phyloP scores from a whole-genome alignment of 768 basidiomycete genomes.

The Austroboletus eburneus region DNA sequence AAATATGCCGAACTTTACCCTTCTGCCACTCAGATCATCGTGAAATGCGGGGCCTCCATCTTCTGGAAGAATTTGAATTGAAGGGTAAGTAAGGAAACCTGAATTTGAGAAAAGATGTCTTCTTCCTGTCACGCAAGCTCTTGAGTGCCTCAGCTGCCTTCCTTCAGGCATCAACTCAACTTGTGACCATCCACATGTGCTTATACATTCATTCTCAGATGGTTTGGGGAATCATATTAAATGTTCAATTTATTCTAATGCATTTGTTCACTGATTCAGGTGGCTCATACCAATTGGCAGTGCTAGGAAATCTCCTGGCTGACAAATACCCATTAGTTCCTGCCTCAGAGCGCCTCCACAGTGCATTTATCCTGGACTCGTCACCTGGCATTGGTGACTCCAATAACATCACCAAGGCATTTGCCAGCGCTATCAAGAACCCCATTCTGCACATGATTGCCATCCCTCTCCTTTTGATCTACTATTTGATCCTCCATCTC shows the following conservation, averaged over 20 bases:
- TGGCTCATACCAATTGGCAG: conserved; percentile 18
- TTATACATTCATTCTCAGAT: conserved; percentile 30
- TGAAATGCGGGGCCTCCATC: conserved; percentile 20
- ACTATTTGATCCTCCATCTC: conserved; percentile 3
- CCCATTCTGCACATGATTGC: conserved; percentile 7
- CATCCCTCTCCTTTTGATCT: not conserved
- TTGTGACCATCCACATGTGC: conserved; percentile 15
- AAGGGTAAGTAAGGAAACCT: conserved; percentile 10
- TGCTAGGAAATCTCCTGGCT: conserved; percentile 16
- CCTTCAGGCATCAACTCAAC: not conserved
- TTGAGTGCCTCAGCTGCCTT: conserved; percentile 23
- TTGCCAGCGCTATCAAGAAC: conserved; percentile 20
- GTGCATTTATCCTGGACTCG: conserved; percentile 23
- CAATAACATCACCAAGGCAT: conserved; percentile 19
- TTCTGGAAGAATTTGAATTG: conserved; percentile 16
- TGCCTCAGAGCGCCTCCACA: conserved; percentile 2
- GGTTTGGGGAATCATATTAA: conserved; percentile 8
- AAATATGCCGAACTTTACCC: conserved; percentile 26
- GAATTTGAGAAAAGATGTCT: conserved; percentile 13
- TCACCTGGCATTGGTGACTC: conserved; percentile 14
- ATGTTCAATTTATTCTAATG: not conserved
- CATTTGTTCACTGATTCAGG: conserved; percentile 14
- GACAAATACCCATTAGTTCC: conserved; percentile 14
- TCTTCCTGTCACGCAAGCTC: conserved; percentile 20
- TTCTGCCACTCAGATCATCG: conserved; percentile 23